Base-by-base conservation (phyloP, 2,329 filamentous ascomycete genomes). In the Didymella keratinophila region DNA sequence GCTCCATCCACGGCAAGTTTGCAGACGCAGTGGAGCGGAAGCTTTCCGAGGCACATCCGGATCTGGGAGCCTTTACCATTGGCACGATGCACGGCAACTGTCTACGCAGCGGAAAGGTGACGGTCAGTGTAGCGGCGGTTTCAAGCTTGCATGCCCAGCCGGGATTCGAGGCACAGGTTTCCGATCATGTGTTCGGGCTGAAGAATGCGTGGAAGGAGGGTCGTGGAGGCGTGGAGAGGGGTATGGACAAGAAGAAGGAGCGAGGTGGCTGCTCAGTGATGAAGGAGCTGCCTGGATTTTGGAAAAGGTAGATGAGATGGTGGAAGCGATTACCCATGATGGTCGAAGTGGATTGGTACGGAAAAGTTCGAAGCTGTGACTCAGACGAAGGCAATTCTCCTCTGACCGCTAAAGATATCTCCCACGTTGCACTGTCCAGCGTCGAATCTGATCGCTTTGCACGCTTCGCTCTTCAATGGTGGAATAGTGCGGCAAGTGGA, bases 161-260 rank as follows among this genome's bases (percentile, higher is more conserved):
- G 4, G 91, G 91, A 0, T 91, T 93, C 0, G 91, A 86, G 0
- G 91, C 91, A 2, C 91, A 94, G 80, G 89, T 95, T n/a, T 78
- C 89, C 23, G 91, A 87, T 63, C 91, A 95, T 77, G 82, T 94
- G 0, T 93, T 91, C 77, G 91, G 91, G 0, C 72, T 95, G 76
- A 78, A 89, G 56, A 94, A 94, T 79, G 89, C 86, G 0, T 81
- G 89, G 37, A 86, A 89, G 62, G 87, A 92, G 89, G 88, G 0
- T 79, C 78, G 28, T 82, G 73, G 70, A 81, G 76, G 20, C 71
- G 74, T 47, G 81, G 82, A 44, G 23, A 46, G 11, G 78, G 80
- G 49, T 76, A 78, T 45, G 70, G 67, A 11, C 76, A 81, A 27
- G 75, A 82, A 55, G 84, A 88, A 63, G 84, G 80, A 2, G 82